Evolutionary conservation across 1,284 basidiomycete species (phyloP).

Genomic region (Puccinia coronata): DNA sequence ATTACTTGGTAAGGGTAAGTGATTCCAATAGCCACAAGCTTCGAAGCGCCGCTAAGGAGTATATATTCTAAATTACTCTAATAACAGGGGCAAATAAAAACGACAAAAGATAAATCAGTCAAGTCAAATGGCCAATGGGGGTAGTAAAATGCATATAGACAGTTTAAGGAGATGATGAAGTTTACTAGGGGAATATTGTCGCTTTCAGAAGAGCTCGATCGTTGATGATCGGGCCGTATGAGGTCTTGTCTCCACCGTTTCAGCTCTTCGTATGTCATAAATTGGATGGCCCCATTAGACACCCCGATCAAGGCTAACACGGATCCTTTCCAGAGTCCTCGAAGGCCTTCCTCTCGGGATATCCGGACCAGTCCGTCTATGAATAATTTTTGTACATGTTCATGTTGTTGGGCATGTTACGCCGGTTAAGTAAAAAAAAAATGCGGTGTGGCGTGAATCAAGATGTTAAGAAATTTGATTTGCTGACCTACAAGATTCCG

Average conservation of each 20-base stretch:
- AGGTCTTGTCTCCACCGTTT: slow-evolving; percentile 82
- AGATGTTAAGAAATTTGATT: not conserved
- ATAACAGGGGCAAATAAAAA: not conserved
- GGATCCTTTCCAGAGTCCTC: slow-evolving; percentile 84
- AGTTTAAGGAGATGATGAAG: too few species aligned
- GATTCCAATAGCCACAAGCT: slow-evolving; percentile 76
- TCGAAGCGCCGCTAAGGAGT: slow-evolving; percentile 85
- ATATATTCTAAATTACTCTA: slow-evolving; percentile 92
- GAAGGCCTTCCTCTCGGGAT: slow-evolving; percentile 67
- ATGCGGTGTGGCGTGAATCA: too few species aligned
- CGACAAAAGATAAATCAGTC: not conserved
- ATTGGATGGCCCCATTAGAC: slow-evolving; percentile 92
- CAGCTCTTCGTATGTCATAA: slow-evolving; percentile 94
- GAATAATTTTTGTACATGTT: too few species aligned
- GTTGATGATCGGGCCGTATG: too few species aligned
- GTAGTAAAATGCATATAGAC: too few species aligned
- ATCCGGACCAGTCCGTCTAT: slow-evolving; percentile 73
- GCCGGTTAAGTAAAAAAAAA: too few species aligned
- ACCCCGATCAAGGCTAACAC: slow-evolving; percentile 88
- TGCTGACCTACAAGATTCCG: slow-evolving; percentile 75
- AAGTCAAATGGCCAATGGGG: slow-evolving; percentile 49
- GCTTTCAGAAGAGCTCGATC: slow-evolving; percentile 64
- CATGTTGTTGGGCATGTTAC: too few species aligned
- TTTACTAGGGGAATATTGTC: slow-evolving; percentile 80
- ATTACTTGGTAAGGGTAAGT: slow-evolving; percentile 99